Evolutionary conservation across 169 alveolate genomes (phyloP), one percentile per base, ranked within the genome.

Genomic region (Babesia divergens): DNA sequence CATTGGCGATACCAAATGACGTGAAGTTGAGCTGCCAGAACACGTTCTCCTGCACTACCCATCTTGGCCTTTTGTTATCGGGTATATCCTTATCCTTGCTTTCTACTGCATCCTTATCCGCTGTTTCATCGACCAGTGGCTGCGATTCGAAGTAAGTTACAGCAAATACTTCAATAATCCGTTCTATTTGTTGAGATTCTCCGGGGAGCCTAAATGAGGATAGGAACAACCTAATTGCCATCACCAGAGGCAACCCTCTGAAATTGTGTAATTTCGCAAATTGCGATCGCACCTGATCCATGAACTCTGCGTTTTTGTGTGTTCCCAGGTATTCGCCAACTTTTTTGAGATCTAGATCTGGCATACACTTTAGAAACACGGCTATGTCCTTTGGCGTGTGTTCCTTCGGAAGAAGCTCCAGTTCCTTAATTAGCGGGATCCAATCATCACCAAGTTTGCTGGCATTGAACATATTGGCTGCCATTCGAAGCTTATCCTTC

Each of bases 111-210:
- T 47, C 59, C 24, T 22, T 24, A 29, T 53, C 86, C 37, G 42
- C 65, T 8, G 6, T 56, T 9, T 62, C 38, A 2, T 66, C 77
- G n/a, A 52, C 65, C 31, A 77, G 40, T 20, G 86, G 88, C 69
- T 74, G 86, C 56, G 81, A 68, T 65, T 59, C 82, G 75, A 86
- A 93, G 68, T 86, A 92, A 51, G 90, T 93, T 46, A 71, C 74
- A 32, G 95, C 84, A 66, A 89, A 94, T 18, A 85, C 87, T 69
- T 93, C 96, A 72, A 94, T 86, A 58, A 94, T 90, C 64, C 98
- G 75, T 65, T 93, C 97, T 40, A 94, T 93, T 65, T 91, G 91
- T 54, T 94, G 97, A 6, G 97, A 89, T 74, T 94, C 98, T 1
- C 97, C 97, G 0, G 97, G 97, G 35, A 94, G 71, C 68, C 93